phyloP scores from a whole-genome alignment of 2,329 filamentous ascomycete genomes.

The Ceratocystis huliohia region DNA sequence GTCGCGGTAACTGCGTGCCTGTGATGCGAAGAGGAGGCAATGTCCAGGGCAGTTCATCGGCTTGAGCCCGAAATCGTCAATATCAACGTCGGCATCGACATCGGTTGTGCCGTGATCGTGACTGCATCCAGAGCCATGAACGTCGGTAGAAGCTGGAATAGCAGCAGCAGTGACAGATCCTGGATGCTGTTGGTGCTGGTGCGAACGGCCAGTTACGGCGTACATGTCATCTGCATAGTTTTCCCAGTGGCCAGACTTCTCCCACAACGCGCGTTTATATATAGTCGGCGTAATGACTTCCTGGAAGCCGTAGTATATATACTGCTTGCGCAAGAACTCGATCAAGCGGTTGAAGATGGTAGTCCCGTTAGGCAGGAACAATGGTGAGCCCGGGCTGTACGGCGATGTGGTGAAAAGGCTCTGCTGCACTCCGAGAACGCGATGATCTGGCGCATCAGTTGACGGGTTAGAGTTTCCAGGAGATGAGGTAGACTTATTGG shows the following conservation, averaged over 20 bases:
- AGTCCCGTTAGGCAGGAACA: constrained; percentile 71
- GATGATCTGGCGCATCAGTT: constrained; percentile 38
- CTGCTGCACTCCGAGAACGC: constrained; percentile 50
- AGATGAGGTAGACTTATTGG: not conserved
- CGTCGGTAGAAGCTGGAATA: not conserved
- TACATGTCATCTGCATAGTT: constrained; percentile 93
- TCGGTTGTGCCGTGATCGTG: constrained; percentile 27
- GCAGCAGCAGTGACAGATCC: not conserved
- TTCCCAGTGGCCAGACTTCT: constrained; percentile 72
- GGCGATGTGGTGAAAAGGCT: constrained; percentile 66
- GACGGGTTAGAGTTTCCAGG: not conserved
- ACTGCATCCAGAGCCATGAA: constrained; percentile 9
- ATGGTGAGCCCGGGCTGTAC: constrained; percentile 74
- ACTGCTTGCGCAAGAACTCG: constrained; percentile 70
- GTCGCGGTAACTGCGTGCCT: constrained; percentile 63
- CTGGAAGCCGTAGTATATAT: constrained; percentile 71
- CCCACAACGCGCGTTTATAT: constrained; percentile 80
- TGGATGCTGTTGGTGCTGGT: constrained; percentile 10
- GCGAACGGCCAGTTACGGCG: constrained; percentile 50
- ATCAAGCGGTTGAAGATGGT: constrained; percentile 74
- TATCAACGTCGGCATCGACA: constrained; percentile 34
- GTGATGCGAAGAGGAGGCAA: constrained; percentile 67
- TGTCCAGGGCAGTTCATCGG: constrained; percentile 92
- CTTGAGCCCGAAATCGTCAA: constrained; percentile 69
- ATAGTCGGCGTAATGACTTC: constrained; percentile 85